Percentiles rank a stretch among this genome's conserved stretches.
These are phyloP conservation scores for Candida suzukii DNA, from an alignment of 805 yeast genomes.

Conservation along the genomic window DNA sequence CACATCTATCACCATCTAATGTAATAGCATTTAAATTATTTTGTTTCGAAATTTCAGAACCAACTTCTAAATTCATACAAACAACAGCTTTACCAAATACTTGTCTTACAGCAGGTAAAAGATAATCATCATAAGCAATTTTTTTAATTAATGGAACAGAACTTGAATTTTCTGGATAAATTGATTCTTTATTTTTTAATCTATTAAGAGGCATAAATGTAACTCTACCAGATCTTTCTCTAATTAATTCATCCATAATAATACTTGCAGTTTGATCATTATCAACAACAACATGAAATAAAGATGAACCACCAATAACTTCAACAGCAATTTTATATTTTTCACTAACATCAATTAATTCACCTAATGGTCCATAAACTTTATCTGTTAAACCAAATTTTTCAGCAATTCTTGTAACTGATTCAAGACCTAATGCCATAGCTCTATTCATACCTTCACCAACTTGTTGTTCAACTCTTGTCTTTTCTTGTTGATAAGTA, in stretches of 20 bases:
- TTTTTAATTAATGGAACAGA: conserved; percentile 76
- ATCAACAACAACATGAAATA: conserved; percentile 88
- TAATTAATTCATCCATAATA: conserved; percentile 67
- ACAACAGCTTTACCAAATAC: conserved; percentile 80
- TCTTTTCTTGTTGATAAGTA: conserved; percentile 47
- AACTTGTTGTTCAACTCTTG: conserved; percentile 50
- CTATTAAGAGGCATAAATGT: conserved; percentile 89
- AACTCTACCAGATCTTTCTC: conserved; percentile 72
- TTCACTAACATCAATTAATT: conserved; percentile 71
- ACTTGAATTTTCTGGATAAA: conserved; percentile 58
- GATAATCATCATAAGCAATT: conserved; percentile 50
- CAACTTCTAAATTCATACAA: conserved; percentile 59
- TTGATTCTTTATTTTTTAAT: conserved; percentile 33
- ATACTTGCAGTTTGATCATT: conserved; percentile 75
- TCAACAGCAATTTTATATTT: conserved; percentile 84
- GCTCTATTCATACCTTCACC: conserved; percentile 71
- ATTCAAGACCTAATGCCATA: conserved; percentile 59
- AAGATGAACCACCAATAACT: conserved; percentile 78
- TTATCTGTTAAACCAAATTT: conserved; percentile 46
- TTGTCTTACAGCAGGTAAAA: conserved; percentile 64
- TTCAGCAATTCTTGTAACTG: conserved; percentile 57
- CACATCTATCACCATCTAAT: conserved; percentile 86
- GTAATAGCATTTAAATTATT: conserved; percentile 73
- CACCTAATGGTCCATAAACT: conserved; percentile 83
- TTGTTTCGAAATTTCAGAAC: conserved; percentile 56